Evolutionary conservation across 345 rosid species (phyloP).

Genomic region (Triadica sebifera): DNA sequence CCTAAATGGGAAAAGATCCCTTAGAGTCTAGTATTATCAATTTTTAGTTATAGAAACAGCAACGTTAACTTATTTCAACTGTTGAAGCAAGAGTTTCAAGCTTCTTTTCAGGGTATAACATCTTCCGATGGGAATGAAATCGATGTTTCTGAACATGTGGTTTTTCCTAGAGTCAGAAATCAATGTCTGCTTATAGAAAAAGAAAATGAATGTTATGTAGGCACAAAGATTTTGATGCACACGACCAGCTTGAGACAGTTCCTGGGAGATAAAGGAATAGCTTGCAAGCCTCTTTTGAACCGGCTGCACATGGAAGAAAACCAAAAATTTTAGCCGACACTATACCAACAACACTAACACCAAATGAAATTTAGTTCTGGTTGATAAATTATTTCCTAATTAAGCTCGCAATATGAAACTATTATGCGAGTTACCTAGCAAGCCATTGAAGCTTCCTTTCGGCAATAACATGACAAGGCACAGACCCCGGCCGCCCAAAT

Average conservation of each 20-base stretch:
- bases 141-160: no score
- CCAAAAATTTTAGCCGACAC: background rate
- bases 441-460: constrained; percentile 73
- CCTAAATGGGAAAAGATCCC: background rate
- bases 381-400: background rate
- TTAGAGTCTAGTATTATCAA: background rate
- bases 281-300: constrained; percentile 45
- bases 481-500: constrained; percentile 58
- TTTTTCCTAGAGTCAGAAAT: no score
- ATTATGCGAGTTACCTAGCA: constrained; percentile 45
- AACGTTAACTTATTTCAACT: no score
- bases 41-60: no score
- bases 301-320: constrained; percentile 37
- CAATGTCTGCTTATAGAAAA: no score
- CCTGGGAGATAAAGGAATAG: constrained; percentile 43
- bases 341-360: background rate
- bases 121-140: no score
- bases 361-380: no score
- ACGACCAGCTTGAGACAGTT: constrained; percentile 37
- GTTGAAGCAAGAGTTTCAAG: no score
- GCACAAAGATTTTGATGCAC: background rate
- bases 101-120: no score
- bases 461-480: constrained; percentile 39
- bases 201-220: no score
- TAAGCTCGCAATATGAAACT: background rate